Percentiles rank a stretch among this genome's conserved stretches.
phyloP scores from a whole-genome alignment of 2,329 filamentous ascomycete genomes.

The Aspergillus sp. region DNA sequence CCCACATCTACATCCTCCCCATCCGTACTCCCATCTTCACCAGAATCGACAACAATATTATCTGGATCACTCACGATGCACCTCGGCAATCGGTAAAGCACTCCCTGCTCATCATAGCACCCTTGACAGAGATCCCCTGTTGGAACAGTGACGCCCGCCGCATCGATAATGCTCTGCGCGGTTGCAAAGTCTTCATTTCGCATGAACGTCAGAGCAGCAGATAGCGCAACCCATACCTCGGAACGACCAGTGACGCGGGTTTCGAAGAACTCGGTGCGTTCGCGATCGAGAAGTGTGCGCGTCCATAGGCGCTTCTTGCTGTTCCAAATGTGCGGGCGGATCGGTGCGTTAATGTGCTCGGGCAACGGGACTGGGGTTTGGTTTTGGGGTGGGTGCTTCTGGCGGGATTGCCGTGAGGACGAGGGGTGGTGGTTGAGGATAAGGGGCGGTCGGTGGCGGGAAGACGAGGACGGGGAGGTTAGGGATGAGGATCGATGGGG shows the following conservation, averaged over 20 bases:
- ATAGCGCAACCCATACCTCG: constrained; percentile 79
- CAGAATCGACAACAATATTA: constrained; percentile 45
- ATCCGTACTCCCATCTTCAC: constrained; percentile 20
- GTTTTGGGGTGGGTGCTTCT: background rate
- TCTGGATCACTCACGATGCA: constrained; percentile 68
- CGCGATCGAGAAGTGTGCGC: constrained; percentile 63
- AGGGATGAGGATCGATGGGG: background rate
- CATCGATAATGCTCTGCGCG: constrained; percentile 78
- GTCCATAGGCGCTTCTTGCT: constrained; percentile 68
- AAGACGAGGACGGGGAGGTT: background rate
- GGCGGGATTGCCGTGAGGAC: background rate
- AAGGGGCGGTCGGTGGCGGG: background rate
- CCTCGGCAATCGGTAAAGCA: constrained; percentile 67
- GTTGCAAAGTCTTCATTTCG: constrained; percentile 63
- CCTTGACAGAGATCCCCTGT: constrained; percentile 71
- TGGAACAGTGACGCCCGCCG: constrained; percentile 72
- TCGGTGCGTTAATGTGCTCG: constrained; percentile 69
- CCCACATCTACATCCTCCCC: constrained; percentile 16
- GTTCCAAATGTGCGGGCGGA: constrained; percentile 66
- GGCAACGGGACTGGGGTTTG: constrained; percentile 28
- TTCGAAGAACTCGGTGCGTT: constrained; percentile 85
- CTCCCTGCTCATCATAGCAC: constrained; percentile 69
- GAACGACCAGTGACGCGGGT: constrained; percentile 74
- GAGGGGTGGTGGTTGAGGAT: constrained; percentile 11
- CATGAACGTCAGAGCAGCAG: constrained; percentile 66